Percentiles rank a stretch among this genome's conserved stretches.
Conservation (phyloP, 352 stramenopile genomes). For the Phytophthora ohioensis region DNA sequence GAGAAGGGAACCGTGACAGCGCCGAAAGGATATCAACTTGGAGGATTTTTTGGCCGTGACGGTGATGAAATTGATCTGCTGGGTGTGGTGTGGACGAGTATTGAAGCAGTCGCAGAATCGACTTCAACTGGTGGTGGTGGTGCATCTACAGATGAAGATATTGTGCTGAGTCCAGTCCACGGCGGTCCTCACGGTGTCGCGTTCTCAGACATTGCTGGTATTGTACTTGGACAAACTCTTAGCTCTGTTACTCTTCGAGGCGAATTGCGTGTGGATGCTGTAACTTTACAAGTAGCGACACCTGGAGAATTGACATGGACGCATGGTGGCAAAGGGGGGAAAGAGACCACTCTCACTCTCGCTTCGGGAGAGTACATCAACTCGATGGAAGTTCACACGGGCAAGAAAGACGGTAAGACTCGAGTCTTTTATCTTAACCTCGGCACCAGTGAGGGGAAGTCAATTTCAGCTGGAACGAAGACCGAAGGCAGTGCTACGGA, state of each 20-base stretch:
- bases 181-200: conserved; percentile 12
- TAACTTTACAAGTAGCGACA: conserved; percentile 38
- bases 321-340: conserved; percentile 47
- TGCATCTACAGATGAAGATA: conserved; percentile 19
- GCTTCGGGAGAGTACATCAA: conserved; percentile 26
- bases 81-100: conserved; percentile 24
- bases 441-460: conserved; percentile 40
- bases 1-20: conserved; percentile 24
- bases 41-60: conserved; percentile 25
- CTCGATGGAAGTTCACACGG: conserved; percentile 46
- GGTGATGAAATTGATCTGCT: conserved; percentile 28
- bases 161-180: conserved; percentile 7
- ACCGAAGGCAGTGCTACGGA: background rate
- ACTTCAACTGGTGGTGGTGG: background rate
- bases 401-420: conserved; percentile 37
- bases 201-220: conserved; percentile 8
- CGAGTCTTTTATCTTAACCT: conserved; percentile 52
- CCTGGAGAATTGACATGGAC: conserved; percentile 34
- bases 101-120: conserved; percentile 21
- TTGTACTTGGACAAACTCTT: conserved; percentile 12
- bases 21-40: conserved; percentile 28
- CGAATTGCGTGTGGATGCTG: conserved; percentile 40
- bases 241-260: conserved; percentile 25
- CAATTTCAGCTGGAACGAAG: conserved; percentile 29
- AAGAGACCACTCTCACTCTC: conserved; percentile 39